Evolutionary conservation across 225 moss, liverwort and hornwort species (phyloP), one percentile per base, ranked within the genome.

Genomic region (Climacium dendroides): DNA sequence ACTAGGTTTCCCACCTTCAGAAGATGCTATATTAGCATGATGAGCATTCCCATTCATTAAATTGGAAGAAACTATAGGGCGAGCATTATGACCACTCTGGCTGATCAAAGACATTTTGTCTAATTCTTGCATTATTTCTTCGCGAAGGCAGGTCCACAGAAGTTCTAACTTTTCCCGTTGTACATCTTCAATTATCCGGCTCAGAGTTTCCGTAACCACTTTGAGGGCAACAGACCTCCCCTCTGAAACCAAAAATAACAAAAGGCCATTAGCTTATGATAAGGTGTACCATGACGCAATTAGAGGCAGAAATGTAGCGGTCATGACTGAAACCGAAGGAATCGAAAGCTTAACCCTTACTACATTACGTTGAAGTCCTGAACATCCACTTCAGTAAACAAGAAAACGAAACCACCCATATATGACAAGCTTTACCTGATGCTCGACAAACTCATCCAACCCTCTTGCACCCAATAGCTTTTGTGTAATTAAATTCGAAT

Each of bases 151-250:
- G 57, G 90, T 91, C 96, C 96, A 97, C 30, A 99, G 87, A 79
- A 91, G 88, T 80, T 92, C 94, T 74, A 99, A 57, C 88, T 96
- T 97, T 64, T 96, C 97, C 85, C 99, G 94, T 84, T 95, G 93
- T 69, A 97, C 88, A 85, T 96, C 94, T 88, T 99, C 96, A 88
- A 94, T 95, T 73, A 97, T 88, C 78, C 95, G 95, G 39, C 91
- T 85, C 72, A 99, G 87, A 82, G 95, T 96, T 88, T 94, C 92
- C 37, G 94, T 87, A 86, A 99, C 95, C 57, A 96, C 91, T 87
- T 94, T 95, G 79, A 97, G 89, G 82, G 94, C 95, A 75, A 95
- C 92, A 77, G 92, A 90, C 60, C 89, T 89, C 57, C 90, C 92
- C 78, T 94, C 95, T 96, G 94, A 48, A 91, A 83, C 61, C 79